A percentile compares a stretch with the other conserved stretches of the same genome.
Evolutionary conservation across 148 eudicot species (phyloP).

Genomic region (Silene uniflora): DNA sequence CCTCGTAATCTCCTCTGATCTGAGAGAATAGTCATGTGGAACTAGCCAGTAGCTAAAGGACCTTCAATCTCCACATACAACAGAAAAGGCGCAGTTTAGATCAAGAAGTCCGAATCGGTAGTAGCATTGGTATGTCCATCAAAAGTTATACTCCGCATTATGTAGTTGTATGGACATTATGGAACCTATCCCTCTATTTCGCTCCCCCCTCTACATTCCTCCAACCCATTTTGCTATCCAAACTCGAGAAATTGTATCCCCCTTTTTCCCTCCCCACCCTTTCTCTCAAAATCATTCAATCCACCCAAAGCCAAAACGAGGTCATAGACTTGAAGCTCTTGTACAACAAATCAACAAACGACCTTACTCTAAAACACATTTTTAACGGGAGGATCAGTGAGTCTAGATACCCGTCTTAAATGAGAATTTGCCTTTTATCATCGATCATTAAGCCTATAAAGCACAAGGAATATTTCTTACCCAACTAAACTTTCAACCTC

Average conservation of each 20-base stretch:
- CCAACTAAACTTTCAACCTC: no score
- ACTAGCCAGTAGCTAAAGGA: not conserved
- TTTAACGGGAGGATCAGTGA: no score
- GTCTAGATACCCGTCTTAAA: no score
- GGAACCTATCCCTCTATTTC: not conserved
- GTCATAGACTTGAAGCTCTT: not conserved
- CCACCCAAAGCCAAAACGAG: not conserved
- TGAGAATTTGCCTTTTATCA: not conserved
- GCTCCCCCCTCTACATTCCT: no score
- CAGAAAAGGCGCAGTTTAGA: not conserved
- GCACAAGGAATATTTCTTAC: no score
- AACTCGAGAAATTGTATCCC: not conserved
- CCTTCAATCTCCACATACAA: not conserved
- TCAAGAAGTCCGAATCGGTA: not conserved
- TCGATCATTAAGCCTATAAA: not conserved
- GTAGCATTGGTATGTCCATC: constrained; percentile 1
- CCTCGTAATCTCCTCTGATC: not conserved
- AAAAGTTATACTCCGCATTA: not conserved
- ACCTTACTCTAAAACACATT: not conserved
- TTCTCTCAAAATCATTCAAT: not conserved
- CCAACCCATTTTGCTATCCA: not conserved
- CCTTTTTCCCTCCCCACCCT: not conserved
- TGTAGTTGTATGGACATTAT: not conserved
- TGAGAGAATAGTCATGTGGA: not conserved
- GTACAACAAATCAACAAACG: no score